These are phyloP conservation scores for Gardenia jasminoides DNA, from an alignment of 257 asterid genomes.

Conservation along the genomic window DNA sequence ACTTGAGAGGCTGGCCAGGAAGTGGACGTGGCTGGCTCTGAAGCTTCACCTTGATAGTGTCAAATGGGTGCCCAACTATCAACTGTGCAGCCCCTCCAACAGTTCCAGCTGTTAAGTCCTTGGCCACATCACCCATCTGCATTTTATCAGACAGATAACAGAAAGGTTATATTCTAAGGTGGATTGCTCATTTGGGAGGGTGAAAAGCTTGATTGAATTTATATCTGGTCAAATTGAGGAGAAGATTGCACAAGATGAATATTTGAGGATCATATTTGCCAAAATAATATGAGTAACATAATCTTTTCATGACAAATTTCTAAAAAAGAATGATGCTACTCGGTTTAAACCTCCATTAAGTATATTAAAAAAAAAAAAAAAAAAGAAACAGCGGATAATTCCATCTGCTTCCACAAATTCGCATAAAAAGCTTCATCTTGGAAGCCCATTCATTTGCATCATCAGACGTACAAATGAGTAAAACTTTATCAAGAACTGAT, in stretches of 20 bases:
- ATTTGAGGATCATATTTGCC: neutral
- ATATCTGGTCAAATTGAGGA: neutral
- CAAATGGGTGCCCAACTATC: constrained; percentile 93
- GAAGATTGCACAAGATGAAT: neutral
- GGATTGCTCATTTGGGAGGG: neutral
- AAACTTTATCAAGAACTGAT: neutral
- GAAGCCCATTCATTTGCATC: neutral
- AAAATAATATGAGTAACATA: neutral
- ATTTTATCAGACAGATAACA: constrained; percentile 1
- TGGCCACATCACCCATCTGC: constrained; percentile 84
- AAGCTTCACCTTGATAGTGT: constrained; percentile 94
- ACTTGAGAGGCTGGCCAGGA: constrained; percentile 78
- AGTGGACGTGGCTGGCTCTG: constrained; percentile 90
- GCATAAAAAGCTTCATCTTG: neutral
- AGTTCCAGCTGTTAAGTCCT: constrained; percentile 67
- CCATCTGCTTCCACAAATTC: neutral
- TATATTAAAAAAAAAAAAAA: neutral
- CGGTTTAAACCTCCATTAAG: neutral
- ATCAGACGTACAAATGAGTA: neutral
- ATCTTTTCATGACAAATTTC: neutral
- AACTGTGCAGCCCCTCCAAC: constrained; percentile 92
- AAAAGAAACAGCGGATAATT: neutral
- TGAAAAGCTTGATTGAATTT: neutral
- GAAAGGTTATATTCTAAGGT: neutral
- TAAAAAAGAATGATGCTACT: neutral